Base-by-base conservation (phyloP, 1,284 basidiomycete genomes). In the Microbotryum saponariae region DNA sequence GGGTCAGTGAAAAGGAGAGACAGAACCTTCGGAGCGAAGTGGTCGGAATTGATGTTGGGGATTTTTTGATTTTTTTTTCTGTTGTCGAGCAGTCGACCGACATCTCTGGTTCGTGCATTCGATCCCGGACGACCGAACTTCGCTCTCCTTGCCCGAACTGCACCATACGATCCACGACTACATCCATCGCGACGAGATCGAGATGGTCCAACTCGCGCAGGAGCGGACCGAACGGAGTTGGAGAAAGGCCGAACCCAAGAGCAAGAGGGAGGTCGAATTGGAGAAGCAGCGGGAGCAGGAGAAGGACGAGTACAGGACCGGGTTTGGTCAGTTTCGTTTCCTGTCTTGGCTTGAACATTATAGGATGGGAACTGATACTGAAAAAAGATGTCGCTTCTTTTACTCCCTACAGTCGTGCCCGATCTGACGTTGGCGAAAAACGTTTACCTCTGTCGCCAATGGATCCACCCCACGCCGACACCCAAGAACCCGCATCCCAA, bases 201-300 rank as follows among this genome's bases (percentile, higher is more conserved):
- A 69, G 45, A 21, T 55, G 6, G 60, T 50, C 27, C 45, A 63
- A 16, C 60, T 69, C 12, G 59, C 45, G n/a, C 31, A 46, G 23
- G 65, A 69, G 33, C 51, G 68, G n/a, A 37, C 53, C 18, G 27
- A 42, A 29, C 45, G 63, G 3, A 47, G 44, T 20, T 69, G 68
- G 68, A 49, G 68, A n/a, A 69, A 66, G 42, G 47, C 45, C 1
- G 68, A 69, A 56, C 65, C 65, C 20, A 69, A 67, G 57, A 58
- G 49, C 14, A 69, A 69, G 57, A 49, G 68, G 12, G 68, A 69
- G 50, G 47, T 52, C 25, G 68, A 69, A 59, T 29, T 69, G 16
- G 68, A 67, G 48, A 62, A 63, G 51, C 20, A 46, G 54, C 33
- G 27, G 14, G 56, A 60, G 44, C 57, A 51, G 4, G 65, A 67